Evolutionary conservation across 2,329 filamentous ascomycete genomes (phyloP).

Genomic region (Huntiella omanensis): DNA sequence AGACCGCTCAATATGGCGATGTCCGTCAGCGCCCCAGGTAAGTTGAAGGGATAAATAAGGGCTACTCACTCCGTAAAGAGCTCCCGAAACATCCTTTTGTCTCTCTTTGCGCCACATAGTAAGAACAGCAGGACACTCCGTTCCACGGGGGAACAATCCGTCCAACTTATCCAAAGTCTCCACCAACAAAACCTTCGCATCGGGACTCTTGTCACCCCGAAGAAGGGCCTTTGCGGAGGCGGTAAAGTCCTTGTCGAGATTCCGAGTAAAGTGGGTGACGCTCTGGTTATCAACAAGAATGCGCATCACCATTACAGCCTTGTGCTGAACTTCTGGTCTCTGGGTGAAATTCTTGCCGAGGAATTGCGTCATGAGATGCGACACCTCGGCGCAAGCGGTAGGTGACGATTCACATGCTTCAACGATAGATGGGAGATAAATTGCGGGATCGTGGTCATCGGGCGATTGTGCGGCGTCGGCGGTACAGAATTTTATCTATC

Average conservation of each 20-base stretch:
- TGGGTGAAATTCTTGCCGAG: slow-evolving; percentile 51
- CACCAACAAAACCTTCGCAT: slow-evolving; percentile 67
- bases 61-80: slow-evolving; percentile 26
- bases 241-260: slow-evolving; percentile 72
- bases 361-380: slow-evolving; percentile 63
- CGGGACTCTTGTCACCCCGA: slow-evolving; percentile 48
- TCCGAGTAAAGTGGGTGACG: slow-evolving; percentile 61
- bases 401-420: slow-evolving; percentile 89
- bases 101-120: slow-evolving; percentile 88
- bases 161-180: slow-evolving; percentile 73
- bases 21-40: neutral
- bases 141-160: slow-evolving; percentile 14
- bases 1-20: too few species aligned
- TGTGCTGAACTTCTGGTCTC: slow-evolving; percentile 65
- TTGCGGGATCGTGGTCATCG: slow-evolving; percentile 49
- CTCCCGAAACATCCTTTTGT: slow-evolving; percentile 35
- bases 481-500: slow-evolving; percentile 8
- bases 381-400: slow-evolving; percentile 62
- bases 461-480: slow-evolving; percentile 6
- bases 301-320: slow-evolving; percentile 84
- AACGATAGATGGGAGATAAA: slow-evolving; percentile 83
- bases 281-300: slow-evolving; percentile 89
- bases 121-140: slow-evolving; percentile 19
- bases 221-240: slow-evolving; percentile 58
- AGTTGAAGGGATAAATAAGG: neutral